A percentile compares a stretch with the other conserved stretches of the same genome.
Evolutionary conservation across 2,329 filamentous ascomycete genomes (phyloP).

Genomic region (Chaetomium sp.): DNA sequence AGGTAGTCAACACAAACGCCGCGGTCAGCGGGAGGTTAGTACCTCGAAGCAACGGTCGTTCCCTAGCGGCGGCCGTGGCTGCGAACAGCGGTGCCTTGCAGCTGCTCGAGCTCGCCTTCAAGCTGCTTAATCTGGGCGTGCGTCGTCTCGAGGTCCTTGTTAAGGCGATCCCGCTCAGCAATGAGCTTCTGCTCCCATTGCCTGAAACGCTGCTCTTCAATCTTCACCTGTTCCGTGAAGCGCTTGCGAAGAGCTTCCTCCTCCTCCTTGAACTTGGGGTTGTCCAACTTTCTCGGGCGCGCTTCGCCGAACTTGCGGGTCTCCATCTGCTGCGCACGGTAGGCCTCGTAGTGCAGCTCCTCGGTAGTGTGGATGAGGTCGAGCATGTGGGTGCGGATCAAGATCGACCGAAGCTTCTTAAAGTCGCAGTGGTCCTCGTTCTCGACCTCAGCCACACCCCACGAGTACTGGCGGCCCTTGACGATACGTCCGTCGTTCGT

Average conservation of each 20-base stretch:
- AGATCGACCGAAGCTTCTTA: conserved; percentile 98
- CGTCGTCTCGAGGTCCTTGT: conserved; percentile 98
- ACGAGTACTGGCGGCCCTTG: conserved; percentile 98
- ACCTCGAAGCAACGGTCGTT: conserved; percentile 1
- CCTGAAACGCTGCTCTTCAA: conserved; percentile 98
- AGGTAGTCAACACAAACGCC: conserved; percentile 3
- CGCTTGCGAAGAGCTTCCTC: conserved; percentile 97
- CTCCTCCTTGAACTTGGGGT: conserved; percentile 99
- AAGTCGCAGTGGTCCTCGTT: conserved; percentile 99
- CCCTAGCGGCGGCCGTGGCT: conserved; percentile 83
- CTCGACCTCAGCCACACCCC: conserved; percentile 98
- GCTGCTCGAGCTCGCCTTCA: conserved; percentile 84
- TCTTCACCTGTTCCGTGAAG: conserved; percentile 99
- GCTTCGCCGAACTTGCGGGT: conserved; percentile 99
- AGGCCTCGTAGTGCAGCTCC: conserved; percentile 98
- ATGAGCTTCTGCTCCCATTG: conserved; percentile 99
- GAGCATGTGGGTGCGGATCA: conserved; percentile 99
- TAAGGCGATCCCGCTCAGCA: conserved; percentile 93
- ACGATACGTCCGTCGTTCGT: conserved; percentile 92
- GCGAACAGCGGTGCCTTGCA: conserved; percentile 85
- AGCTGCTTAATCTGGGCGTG: conserved; percentile 90
- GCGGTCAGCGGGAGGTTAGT: neutral
- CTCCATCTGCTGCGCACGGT: conserved; percentile 99
- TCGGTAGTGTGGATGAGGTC: conserved; percentile 99
- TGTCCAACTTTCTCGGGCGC: conserved; percentile 93